Conservation (phyloP, 345 rosid species). For the Turnera subulata region DNA sequence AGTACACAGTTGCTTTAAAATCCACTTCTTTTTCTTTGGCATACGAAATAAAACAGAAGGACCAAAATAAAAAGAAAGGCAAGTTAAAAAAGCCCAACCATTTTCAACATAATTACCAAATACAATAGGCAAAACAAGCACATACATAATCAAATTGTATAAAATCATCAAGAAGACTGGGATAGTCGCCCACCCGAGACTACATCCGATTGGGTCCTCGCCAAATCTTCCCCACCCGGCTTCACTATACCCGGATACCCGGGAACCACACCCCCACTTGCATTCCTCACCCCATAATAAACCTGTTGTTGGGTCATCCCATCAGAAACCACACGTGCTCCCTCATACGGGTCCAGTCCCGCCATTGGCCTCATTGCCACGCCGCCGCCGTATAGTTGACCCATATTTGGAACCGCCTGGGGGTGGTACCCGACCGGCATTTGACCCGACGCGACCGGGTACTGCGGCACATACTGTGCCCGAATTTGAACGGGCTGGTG, state of each 20-base stretch:
- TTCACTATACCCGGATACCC: slow-evolving; percentile 54
- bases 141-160: neutral
- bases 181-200: slow-evolving; percentile 35
- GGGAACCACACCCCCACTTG: slow-evolving; percentile 37
- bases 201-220: slow-evolving; percentile 39
- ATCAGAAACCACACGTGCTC: slow-evolving; percentile 34
- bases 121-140: neutral
- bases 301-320: slow-evolving; percentile 50
- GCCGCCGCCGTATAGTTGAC: slow-evolving; percentile 59
- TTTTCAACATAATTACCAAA: neutral
- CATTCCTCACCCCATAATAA: slow-evolving; percentile 56
- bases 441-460: slow-evolving; percentile 41
- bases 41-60: no score
- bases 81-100: no score
- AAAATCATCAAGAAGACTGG: slow-evolving; percentile 21
- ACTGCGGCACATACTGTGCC: slow-evolving; percentile 53
- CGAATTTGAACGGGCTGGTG: slow-evolving; percentile 40
- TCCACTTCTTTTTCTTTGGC: no score
- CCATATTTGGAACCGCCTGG: slow-evolving; percentile 34
- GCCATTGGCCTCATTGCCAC: slow-evolving; percentile 37
- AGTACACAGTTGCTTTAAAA: neutral
- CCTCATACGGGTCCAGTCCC: slow-evolving; percentile 38
- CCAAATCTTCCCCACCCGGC: slow-evolving; percentile 55
- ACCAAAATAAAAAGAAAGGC: neutral
- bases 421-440: slow-evolving; percentile 66